phyloP scores from a whole-genome alignment of 164 flowering plant genomes.

The Platanus orientalis region DNA sequence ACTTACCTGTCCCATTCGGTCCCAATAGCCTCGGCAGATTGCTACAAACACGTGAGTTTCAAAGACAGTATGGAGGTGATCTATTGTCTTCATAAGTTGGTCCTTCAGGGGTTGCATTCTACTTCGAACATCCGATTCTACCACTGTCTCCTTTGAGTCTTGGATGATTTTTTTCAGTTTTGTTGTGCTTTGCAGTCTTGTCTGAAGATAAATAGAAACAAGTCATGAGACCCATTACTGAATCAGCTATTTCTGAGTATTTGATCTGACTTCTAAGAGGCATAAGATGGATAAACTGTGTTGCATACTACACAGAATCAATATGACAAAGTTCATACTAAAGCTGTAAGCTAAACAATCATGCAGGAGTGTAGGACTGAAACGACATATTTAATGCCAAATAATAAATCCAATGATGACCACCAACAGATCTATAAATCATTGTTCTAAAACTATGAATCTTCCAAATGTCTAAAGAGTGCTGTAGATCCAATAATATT shows the following conservation, averaged over 20 bases:
- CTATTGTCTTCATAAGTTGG: constrained; percentile 56
- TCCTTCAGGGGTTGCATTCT: constrained; percentile 86
- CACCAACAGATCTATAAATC: too few species aligned
- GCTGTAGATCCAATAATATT: too few species aligned
- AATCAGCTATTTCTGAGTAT: too few species aligned
- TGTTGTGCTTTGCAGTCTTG: constrained; percentile 63
- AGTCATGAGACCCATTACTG: neutral
- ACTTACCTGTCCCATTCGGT: constrained; percentile 78
- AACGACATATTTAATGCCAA: neutral
- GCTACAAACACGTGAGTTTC: constrained; percentile 73
- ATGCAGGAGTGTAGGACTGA: neutral
- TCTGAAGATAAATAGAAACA: constrained; percentile 36
- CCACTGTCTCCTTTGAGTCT: constrained; percentile 67
- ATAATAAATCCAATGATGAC: neutral
- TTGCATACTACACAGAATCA: too few species aligned
- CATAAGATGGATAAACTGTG: too few species aligned
- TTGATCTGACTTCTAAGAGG: too few species aligned
- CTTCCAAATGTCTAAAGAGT: too few species aligned
- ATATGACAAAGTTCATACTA: too few species aligned
- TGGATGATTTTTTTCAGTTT: constrained; percentile 83
- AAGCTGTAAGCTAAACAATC: too few species aligned
- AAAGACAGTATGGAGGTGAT: constrained; percentile 67
- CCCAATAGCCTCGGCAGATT: constrained; percentile 86
- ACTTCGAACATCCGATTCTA: constrained; percentile 63
- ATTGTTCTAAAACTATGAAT: too few species aligned